Evolutionary conservation across 345 rosid genomes (phyloP), one percentile per base, ranked within the genome.

Genomic region (Lagerstroemia speciosa): DNA sequence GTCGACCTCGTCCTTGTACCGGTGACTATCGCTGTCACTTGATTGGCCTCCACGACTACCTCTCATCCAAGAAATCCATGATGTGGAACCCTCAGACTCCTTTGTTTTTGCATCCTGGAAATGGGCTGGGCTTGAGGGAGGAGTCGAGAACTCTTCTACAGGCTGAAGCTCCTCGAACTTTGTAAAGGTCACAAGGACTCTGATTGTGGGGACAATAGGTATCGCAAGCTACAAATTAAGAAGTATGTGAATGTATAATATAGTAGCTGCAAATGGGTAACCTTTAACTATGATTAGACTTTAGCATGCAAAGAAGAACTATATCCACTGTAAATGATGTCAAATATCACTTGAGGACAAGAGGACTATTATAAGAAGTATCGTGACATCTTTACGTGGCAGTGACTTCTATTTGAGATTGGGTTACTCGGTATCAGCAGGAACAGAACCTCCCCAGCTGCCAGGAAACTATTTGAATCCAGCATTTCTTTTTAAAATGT

Each of bases 61-160:
- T 79, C 79, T 91, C 87, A 94, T 89, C 99, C 99, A 91, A 24
- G 99, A 88, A n/a, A 91, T 87, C 99, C 99, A 94, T 26, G 99
- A 91, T 1, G 89, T 73, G 57, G 90, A 76, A 33, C 82, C 88
- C 71, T 88, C 96, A 34, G 85, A 74, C 70, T 92, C 86, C 75
- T 82, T 87, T 48, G 91, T 85, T 72, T 86, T 94, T 68, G 91
- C 82, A 73, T 94, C 99, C 77, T 87, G 98, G 80, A 88, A 94
- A 69, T 87, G 90, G 1, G 88, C 91, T 43, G 98, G 97, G 75
- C 96, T 86, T 40, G 99, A 91, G 62, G 82, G 93, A 48, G 99
- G 97, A 55, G 95, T 88, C 41, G 93, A 80, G 77, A 91, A 93
- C 78, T 87, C 96, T 73, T 92, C 98, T 53, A 80, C 61, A 14